These are phyloP conservation scores for Clonostachys byssicola DNA, from an alignment of 2,329 filamentous ascomycete genomes.

Conservation along the genomic window DNA sequence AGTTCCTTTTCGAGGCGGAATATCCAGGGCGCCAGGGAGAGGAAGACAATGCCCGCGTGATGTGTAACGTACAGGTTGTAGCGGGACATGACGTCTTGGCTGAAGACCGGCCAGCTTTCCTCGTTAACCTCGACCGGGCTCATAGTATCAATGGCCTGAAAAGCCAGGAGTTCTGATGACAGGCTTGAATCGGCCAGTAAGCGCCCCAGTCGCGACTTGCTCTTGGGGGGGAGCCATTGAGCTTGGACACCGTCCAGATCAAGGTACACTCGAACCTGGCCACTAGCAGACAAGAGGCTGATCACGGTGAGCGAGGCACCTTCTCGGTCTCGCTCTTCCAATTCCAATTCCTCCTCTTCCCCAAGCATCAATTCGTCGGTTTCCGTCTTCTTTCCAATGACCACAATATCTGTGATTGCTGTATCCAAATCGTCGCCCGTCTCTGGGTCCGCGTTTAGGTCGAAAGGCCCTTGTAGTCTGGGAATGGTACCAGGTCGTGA, in stretches of 20 bases:
- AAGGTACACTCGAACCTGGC: slow-evolving; percentile 57
- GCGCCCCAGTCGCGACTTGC: slow-evolving; percentile 40
- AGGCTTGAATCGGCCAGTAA: slow-evolving; percentile 28
- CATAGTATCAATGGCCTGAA: slow-evolving; percentile 60
- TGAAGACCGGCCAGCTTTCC: slow-evolving; percentile 60
- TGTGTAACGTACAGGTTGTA: slow-evolving; percentile 63
- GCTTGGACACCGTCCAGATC: slow-evolving; percentile 60
- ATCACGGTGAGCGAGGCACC: slow-evolving; percentile 57
- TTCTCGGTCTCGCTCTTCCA: slow-evolving; percentile 39
- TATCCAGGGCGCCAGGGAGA: slow-evolving; percentile 60
- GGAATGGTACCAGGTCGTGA: slow-evolving; percentile 53
- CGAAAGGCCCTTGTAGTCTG: slow-evolving; percentile 59
- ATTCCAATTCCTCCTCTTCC: slow-evolving; percentile 58
- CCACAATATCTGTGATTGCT: slow-evolving; percentile 56
- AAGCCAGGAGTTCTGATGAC: slow-evolving; percentile 48
- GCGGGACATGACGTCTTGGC: slow-evolving; percentile 53
- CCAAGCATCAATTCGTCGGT: slow-evolving; percentile 57
- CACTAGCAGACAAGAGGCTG: slow-evolving; percentile 57
- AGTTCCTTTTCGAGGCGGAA: slow-evolving; percentile 61
- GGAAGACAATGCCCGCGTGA: slow-evolving; percentile 52
- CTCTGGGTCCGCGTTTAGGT: slow-evolving; percentile 49
- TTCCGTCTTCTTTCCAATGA: slow-evolving; percentile 59
- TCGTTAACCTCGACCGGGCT: slow-evolving; percentile 48
- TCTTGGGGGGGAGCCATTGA: slow-evolving; percentile 59
- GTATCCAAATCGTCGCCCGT: slow-evolving; percentile 53